These are phyloP conservation scores for Misopates orontium DNA, from an alignment of 257 asterid genomes.

Conservation along the genomic window DNA sequence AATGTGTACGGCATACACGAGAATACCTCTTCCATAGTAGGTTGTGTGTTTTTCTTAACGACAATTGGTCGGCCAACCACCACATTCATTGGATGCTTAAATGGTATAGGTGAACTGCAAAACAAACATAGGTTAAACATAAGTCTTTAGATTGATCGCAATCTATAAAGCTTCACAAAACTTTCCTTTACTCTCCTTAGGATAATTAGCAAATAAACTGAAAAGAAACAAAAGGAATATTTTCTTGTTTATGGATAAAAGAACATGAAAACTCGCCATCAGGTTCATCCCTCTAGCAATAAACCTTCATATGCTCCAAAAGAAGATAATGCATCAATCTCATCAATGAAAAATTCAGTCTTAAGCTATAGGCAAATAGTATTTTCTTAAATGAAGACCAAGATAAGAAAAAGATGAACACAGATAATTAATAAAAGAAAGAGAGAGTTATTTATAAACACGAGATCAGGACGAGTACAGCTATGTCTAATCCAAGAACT, in stretches of 20 bases:
- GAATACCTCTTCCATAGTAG: constrained; percentile 75
- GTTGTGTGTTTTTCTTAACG: constrained; percentile 61
- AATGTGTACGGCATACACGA: neutral
- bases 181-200: neutral
- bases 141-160: neutral
- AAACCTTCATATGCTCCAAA: too few relatives aligned
- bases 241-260: too few relatives aligned
- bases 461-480: neutral
- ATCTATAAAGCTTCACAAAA: constrained; percentile 5
- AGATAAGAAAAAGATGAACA: neutral
- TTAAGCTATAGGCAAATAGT: neutral
- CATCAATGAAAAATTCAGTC: neutral
- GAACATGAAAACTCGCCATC: too few relatives aligned
- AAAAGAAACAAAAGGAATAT: too few relatives aligned
- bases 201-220: too few relatives aligned
- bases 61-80: constrained; percentile 87
- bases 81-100: constrained; percentile 73
- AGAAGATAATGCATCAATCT: neutral
- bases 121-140: neutral
- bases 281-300: too few relatives aligned
- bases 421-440: constrained; percentile 9
- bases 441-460: neutral
- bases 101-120: constrained; percentile 85
- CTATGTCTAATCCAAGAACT: neutral
- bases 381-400: neutral